These are phyloP conservation scores for Pinus tabuliformis DNA, from an alignment of 75 land plant genomes.

Conservation along the genomic window DNA sequence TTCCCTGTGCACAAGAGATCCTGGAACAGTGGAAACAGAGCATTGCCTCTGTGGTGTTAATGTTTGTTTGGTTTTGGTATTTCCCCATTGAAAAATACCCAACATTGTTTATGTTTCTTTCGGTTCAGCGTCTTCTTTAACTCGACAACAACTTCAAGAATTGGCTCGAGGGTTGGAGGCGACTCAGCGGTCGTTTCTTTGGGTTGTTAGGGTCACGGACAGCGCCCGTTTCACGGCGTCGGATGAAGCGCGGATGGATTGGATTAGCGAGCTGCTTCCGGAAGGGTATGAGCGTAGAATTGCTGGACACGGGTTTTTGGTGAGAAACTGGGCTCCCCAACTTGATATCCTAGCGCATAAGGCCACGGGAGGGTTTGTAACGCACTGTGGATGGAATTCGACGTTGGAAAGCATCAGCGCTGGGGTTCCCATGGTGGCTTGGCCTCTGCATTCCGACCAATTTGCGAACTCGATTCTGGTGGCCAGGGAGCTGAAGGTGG, in stretches of 20 bases:
- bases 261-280: not conserved
- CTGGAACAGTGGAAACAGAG: no score
- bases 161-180: not conserved
- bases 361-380: conserved; percentile 10
- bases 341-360: conserved; percentile 1
- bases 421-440: conserved; percentile 19
- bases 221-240: not conserved
- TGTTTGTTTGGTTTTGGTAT: no score
- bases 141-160: not conserved
- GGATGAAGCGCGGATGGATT: not conserved
- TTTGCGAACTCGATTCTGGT: not conserved
- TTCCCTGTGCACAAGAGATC: no score
- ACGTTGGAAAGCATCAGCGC: conserved; percentile 7
- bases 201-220: not conserved
- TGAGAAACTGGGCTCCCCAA: conserved; percentile 20
- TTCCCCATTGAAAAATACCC: no score
- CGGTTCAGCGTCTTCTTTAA: not conserved
- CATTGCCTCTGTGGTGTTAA: no score
- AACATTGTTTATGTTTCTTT: no score
- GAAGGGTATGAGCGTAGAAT: conserved; percentile 12
- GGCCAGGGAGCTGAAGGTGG: not conserved
- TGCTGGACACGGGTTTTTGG: conserved; percentile 12
- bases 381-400: conserved; percentile 25
- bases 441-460: conserved; percentile 20
- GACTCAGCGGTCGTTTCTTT: not conserved